Base-by-base conservation (phyloP, 176 grass and related monocot genomes). In the Cenchrus purpureus region DNA sequence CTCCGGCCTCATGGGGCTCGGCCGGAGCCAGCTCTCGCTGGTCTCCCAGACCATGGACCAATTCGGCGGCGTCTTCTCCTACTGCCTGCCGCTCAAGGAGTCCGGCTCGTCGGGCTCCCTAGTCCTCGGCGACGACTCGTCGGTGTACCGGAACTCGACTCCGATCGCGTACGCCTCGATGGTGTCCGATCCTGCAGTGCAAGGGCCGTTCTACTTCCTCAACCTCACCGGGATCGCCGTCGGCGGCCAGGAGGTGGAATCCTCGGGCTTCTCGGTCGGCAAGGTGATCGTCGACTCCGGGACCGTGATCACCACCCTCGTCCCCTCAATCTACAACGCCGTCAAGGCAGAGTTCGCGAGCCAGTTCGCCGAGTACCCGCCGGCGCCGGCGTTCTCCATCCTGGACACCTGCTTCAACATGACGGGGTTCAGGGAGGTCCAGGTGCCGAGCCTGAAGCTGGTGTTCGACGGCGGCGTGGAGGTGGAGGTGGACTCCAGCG, bases 321-420 rank as follows among this genome's bases (percentile, higher is more conserved):
- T 65, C 29, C 96, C 96, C 1, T 94, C 96, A 8, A 75, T 94
- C 60, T 98, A 95, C 85, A 55, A 59, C n/a, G 91, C 89, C 1
- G 85, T 95, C 6, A 86, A 74, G 83, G 86, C 75, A 0, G 91
- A 95, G 83, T 98, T 98, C 65, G 0, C 89, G 76, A 82, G 82
- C 52, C 96, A 94, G 61, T 61, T 98, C 49, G 65, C 83, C 0
- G 76, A 85, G 48, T 92, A 95, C 74, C 96, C 91, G 19, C 66
- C 37, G 28, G 93, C 87, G 6, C 64, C 93, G 7, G 79, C 78
- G 15, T 98, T 84, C 61, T 95, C 93, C 12, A 98, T 95, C 51
- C 83, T 98, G 45, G 96, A 94, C 53, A 91, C 96, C 4, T 98
- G 96, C 90, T 98, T 98, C 87, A 88, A 98, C 87, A 69, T 98